Evolutionary conservation across 1,284 basidiomycete species (phyloP).

Genomic region (Afroboletus lepidellus): DNA sequence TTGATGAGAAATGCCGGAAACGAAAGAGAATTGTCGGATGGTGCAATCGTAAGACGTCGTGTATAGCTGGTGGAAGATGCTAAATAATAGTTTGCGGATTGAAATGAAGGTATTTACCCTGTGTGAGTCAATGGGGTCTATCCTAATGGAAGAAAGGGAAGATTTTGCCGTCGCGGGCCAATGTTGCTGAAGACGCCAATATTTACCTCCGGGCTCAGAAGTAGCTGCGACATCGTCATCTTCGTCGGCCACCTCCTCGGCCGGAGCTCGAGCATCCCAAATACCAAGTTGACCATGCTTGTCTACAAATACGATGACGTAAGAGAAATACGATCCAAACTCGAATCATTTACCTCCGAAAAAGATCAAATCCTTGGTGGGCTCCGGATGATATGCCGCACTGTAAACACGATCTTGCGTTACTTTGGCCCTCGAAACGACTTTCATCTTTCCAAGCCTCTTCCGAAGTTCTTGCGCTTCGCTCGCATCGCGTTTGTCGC

Average conservation of each 20-base stretch:
- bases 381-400: conserved; percentile 74
- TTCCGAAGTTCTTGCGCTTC: conserved; percentile 53
- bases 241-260: conserved; percentile 61
- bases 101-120: conserved; percentile 44
- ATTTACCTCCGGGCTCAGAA: conserved; percentile 62
- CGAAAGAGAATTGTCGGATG: conserved; percentile 67
- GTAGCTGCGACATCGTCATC: conserved; percentile 48
- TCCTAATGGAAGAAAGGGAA: conserved; percentile 71
- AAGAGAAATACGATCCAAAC: conserved; percentile 1
- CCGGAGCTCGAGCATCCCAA: conserved; percentile 73
- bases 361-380: conserved; percentile 76
- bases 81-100: not conserved
- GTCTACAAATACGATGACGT: conserved; percentile 41
- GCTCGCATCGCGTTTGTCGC: conserved; percentile 41
- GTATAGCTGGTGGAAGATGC: conserved; percentile 49
- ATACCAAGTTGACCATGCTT: conserved; percentile 78
- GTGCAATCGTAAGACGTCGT: conserved; percentile 79
- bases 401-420: conserved; percentile 71
- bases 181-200: conserved; percentile 76
- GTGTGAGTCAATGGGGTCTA: conserved; percentile 70
- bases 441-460: conserved; percentile 52
- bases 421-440: conserved; percentile 74
- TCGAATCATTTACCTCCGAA: conserved; percentile 58
- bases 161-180: conserved; percentile 79
- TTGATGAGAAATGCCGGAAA: conserved; percentile 65